Evolutionary conservation across 345 rosid genomes (phyloP).

Genomic region (Heritiera fomes): DNA sequence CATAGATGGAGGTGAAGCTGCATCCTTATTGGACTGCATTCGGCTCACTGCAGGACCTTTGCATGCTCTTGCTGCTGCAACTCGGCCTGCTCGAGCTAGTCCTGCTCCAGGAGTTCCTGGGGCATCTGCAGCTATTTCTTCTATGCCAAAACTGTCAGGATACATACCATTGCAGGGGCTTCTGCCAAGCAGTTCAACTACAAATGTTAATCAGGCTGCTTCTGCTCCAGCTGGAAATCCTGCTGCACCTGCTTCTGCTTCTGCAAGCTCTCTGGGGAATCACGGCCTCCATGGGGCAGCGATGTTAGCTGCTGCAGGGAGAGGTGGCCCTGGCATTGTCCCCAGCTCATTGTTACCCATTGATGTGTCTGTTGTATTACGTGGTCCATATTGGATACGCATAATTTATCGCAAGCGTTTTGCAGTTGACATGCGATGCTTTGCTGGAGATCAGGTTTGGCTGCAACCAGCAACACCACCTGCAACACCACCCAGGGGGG

Average conservation of each 20-base stretch:
- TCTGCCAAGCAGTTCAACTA: slow-evolving; percentile 41
- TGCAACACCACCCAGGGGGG: slow-evolving; percentile 86
- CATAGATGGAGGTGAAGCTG: slow-evolving; percentile 93
- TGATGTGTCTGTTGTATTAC: slow-evolving; percentile 97
- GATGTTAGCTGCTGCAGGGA: slow-evolving; percentile 78
- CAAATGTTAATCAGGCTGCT: slow-evolving; percentile 55
- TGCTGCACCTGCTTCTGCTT: slow-evolving; percentile 48
- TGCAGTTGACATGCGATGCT: slow-evolving; percentile 99
- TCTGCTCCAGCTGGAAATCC: slow-evolving; percentile 47
- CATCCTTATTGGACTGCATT: slow-evolving; percentile 95
- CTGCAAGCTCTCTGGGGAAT: slow-evolving; percentile 59
- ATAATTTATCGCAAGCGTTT: slow-evolving; percentile 93
- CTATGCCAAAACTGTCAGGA: slow-evolving; percentile 67
- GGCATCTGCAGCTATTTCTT: slow-evolving; percentile 44
- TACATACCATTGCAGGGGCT: slow-evolving; percentile 59
- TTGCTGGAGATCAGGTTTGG: slow-evolving; percentile 99
- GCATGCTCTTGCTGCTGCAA: slow-evolving; percentile 94
- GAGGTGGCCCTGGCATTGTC: slow-evolving; percentile 97
- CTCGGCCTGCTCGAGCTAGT: slow-evolving; percentile 96
- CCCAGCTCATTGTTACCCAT: slow-evolving; percentile 96
- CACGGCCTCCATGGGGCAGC: slow-evolving; percentile 65
- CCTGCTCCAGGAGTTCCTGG: slow-evolving; percentile 67
- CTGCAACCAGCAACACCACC: slow-evolving; percentile 89
- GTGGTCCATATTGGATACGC: slow-evolving; percentile 98
- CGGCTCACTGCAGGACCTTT: slow-evolving; percentile 97